These are phyloP conservation scores for Calocera cornea DNA, from an alignment of 768 basidiomycete species.

Conservation along the genomic window DNA sequence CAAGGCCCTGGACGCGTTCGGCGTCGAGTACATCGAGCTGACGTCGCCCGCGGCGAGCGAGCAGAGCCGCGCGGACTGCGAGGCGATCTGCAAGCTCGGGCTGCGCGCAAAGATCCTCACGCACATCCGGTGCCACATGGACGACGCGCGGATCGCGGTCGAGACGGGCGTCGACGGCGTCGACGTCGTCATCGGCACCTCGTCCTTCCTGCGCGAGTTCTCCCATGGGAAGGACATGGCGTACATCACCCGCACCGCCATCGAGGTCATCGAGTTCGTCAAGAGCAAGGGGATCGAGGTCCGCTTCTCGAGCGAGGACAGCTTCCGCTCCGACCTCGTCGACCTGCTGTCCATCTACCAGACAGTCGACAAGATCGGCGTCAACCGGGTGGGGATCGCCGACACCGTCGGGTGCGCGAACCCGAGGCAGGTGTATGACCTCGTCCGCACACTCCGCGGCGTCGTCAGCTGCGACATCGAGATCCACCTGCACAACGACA, in stretches of 20 bases:
- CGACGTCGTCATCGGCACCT: constrained; percentile 97
- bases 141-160: constrained; percentile 94
- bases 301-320: constrained; percentile 98
- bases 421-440: constrained; percentile 95
- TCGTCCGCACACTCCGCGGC: constrained; percentile 88
- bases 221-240: constrained; percentile 99
- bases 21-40: constrained; percentile 98
- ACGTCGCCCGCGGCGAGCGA: constrained; percentile 96
- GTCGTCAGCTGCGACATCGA: constrained; percentile 98
- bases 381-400: constrained; percentile 96
- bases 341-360: constrained; percentile 98
- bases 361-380: constrained; percentile 98
- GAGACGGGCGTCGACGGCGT: constrained; percentile 99
- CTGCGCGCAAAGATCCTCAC: constrained; percentile 94
- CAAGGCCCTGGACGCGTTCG: constrained; percentile 93
- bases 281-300: constrained; percentile 99
- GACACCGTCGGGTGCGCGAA: constrained; percentile 99
- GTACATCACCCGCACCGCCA: constrained; percentile 97
- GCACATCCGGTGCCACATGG: constrained; percentile 99
- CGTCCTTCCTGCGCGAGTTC: constrained; percentile 97
- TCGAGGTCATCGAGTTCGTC: constrained; percentile 97
- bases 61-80: constrained; percentile 85
- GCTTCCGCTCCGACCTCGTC: constrained; percentile 98
- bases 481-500: constrained; percentile 96
- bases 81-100: constrained; percentile 97